phyloP scores from a whole-genome alignment of 495 filamentous ascomycete species.

The Friedmanniomyces simplex region DNA sequence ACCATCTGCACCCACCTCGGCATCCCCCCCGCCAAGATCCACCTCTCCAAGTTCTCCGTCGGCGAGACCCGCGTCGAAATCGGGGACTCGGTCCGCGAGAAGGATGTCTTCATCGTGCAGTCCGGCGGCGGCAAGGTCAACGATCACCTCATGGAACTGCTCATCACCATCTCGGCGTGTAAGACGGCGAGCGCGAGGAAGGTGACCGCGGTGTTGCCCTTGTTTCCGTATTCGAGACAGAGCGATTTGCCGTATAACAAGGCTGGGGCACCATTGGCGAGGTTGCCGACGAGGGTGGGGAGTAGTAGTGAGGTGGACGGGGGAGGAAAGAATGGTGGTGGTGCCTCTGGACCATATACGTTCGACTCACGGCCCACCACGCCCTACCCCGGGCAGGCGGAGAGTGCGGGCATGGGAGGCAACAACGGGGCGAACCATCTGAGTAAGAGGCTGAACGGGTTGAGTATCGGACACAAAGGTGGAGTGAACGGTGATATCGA shows the following conservation, averaged over 20 bases:
- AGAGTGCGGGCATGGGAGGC: slow-evolving; percentile 46
- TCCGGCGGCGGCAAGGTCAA: slow-evolving; percentile 84
- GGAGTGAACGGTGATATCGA: slow-evolving; percentile 31
- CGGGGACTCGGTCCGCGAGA: slow-evolving; percentile 86
- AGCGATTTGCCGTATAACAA: slow-evolving; percentile 96
- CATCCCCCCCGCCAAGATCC: slow-evolving; percentile 68
- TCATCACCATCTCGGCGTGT: slow-evolving; percentile 94
- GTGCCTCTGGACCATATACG: slow-evolving; percentile 48
- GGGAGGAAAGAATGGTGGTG: slow-evolving; percentile 30
- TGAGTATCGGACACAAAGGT: slow-evolving; percentile 15
- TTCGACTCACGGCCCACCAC: slow-evolving; percentile 90
- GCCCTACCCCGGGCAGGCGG: slow-evolving; percentile 56
- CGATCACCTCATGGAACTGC: slow-evolving; percentile 87
- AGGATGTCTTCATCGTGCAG: slow-evolving; percentile 97
- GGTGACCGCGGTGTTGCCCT: slow-evolving; percentile 85
- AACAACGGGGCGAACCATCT: slow-evolving; percentile 51
- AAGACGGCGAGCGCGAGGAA: slow-evolving; percentile 87
- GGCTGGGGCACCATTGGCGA: slow-evolving; percentile 77
- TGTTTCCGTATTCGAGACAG: slow-evolving; percentile 94
- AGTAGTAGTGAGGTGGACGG: too few relatives aligned
- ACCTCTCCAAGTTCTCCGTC: slow-evolving; percentile 82
- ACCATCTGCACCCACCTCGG: slow-evolving; percentile 79
- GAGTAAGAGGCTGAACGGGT: slow-evolving; percentile 48
- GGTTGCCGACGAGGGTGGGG: slow-evolving; percentile 32
- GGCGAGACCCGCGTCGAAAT: slow-evolving; percentile 95